Evolutionary conservation across 352 stramenopile species (phyloP), one percentile per base, ranked within the genome.

Genomic region (Globisporangium parvum): DNA sequence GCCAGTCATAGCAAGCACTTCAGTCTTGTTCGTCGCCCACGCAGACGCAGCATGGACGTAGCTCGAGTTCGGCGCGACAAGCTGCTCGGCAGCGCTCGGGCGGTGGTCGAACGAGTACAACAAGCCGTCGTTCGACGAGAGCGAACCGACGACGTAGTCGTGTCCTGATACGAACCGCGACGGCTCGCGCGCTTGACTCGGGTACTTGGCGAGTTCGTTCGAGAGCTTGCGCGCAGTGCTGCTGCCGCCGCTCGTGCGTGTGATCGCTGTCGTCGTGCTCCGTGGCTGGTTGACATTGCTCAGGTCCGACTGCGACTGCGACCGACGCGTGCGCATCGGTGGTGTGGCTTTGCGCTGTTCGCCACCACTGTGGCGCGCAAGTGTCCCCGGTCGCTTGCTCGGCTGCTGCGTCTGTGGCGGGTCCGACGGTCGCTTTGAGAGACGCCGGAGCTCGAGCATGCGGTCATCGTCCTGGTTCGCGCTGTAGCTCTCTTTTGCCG

Each of bases 1-100:
- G 6, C 71, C 75, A 26, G 77, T 90, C 68, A 93, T 80, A 0
- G 85, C 85, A 18, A 88, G 65, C 45, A 71, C 73, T 57, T 91
- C 82, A 4, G 69, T 89, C 49, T 81, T 77, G 60, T 87, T 85
- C 21, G 77, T 92, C 33, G 75, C 71, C 82, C 74, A 89, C 0
- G 81, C 81, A 4, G 81, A 91, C 15, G 79, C 79, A 2, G 77
- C 79, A 50, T 80, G 79, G 2, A 91, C 81, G 42, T 74, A 84
- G 56, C 79, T 89, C 18, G 63, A 75, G 56, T 71, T 86, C 52
- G 79, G 71, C 4, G 75, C 62, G 20, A 79, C 55, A 4, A 88
- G 58, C 52, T 77, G 73, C 47, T 88, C 80, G 20, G 69, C 75
- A 5, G 76, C 70, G 17, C 62, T 71, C 8, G 69, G 71, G 37